Evolutionary conservation across 192 early-diverging fungal species (phyloP), one percentile per base, ranked within the genome.

Genomic region (Coemansia sp.): DNA sequence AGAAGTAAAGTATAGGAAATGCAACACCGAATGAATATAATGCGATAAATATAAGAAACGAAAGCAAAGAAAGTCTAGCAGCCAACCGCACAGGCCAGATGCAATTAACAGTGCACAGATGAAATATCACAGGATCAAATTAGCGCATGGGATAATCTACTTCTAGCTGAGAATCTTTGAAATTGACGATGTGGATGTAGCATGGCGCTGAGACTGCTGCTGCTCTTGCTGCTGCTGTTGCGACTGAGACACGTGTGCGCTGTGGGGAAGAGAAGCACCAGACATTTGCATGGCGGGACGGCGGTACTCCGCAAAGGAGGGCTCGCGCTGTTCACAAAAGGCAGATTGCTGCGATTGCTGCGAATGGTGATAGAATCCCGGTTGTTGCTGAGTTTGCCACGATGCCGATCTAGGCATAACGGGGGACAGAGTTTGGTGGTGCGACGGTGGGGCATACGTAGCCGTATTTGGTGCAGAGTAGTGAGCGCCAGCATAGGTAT

Each of bases 121-220:
- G 41, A 27, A 13, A 37, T 31, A 21, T 39, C 59, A 39, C 59
- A 36, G 19, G 59, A 59, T 57, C 13, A 63, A 45, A 29, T 59
- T 60, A 31, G 16, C n/a, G 45, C n/a, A n/a, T n/a, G n/a, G n/a
- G n/a, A n/a, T n/a, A n/a, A 68, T 33, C 35, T 17, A 33, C 3
- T 40, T 39, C 34, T 60, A 71, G 31, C 63, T 62, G 10, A 68
- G 63, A 41, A 72, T 85, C 48, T 68, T 67, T 13, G 79, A 81
- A 35, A 81, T 81, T 19, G 79, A 74, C 24, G 65, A 53, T 70
- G 53, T 74, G 27, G 59, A 45, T 21, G 50, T 36, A 19, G 13
- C 37, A 31, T 31, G 68, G 64, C 36, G 63, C 41, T 27, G 51
- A 36, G 67, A 27, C 33, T 31, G 54, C 29, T 56, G 68, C 53